Evolutionary conservation across 1,284 basidiomycete genomes (phyloP).

Genomic region (Phylloporus sp.): DNA sequence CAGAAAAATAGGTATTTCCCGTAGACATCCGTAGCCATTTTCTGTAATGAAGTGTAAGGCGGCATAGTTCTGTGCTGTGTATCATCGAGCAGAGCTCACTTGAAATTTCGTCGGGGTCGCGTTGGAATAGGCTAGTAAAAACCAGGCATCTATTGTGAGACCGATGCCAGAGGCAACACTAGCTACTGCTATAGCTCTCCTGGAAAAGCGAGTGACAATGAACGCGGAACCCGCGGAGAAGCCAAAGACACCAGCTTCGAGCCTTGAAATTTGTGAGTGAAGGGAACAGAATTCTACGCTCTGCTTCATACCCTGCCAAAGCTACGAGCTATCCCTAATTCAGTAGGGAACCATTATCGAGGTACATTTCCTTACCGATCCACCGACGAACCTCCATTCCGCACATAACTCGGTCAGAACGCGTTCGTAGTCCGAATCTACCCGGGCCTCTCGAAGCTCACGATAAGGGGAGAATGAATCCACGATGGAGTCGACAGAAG

Average conservation of each 20-base stretch:
- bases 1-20: constrained; percentile 67
- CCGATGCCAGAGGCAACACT: constrained; percentile 64
- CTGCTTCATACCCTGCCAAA: constrained; percentile 49
- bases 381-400: constrained; percentile 59
- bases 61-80: no score
- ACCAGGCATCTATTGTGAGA: constrained; percentile 62
- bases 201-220: constrained; percentile 46
- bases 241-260: constrained; percentile 61
- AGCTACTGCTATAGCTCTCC: constrained; percentile 55
- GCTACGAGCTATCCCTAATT: constrained; percentile 47
- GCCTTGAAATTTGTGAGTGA: constrained; percentile 34
- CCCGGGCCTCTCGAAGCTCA: constrained; percentile 49
- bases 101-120: constrained; percentile 53
- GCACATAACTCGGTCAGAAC: constrained; percentile 40
- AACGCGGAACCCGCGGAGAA: constrained; percentile 58
- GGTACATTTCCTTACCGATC: constrained; percentile 33
- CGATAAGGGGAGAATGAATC: constrained; percentile 58
- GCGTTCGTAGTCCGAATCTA: constrained; percentile 53
- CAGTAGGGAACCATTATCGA: background rate
- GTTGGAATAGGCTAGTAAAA: constrained; percentile 61
- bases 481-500: constrained; percentile 45
- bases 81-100: constrained; percentile 48
- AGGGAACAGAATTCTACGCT: background rate
- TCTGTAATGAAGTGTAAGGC: constrained; percentile 34
- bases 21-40: constrained; percentile 58